A percentile compares a stretch with the other conserved stretches of the same genome.
Conservation (phyloP, 305 asterid genomes). For the Solanum hybrid region DNA sequence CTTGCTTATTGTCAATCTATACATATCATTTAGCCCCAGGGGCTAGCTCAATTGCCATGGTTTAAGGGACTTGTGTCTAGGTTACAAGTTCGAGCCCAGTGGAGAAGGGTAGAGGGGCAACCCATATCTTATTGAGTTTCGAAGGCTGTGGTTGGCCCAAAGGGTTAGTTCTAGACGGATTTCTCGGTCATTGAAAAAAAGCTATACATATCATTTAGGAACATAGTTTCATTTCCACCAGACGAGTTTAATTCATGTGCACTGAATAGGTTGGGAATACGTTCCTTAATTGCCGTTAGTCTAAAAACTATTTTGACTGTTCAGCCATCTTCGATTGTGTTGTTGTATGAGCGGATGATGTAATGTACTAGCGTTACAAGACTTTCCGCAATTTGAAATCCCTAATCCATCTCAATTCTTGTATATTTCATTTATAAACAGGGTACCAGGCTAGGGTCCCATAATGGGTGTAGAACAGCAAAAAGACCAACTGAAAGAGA, state of each 20-base stretch:
- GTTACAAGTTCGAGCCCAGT: background rate
- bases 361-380: background rate
- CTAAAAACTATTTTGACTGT: background rate
- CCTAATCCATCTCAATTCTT: background rate
- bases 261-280: background rate
- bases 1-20: background rate
- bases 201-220: background rate
- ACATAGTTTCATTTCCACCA: background rate
- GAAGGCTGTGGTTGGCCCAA: background rate
- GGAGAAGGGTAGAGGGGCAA: background rate
- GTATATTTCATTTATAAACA: background rate
- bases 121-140: background rate
- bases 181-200: background rate
- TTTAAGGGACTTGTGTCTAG: background rate
- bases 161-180: background rate
- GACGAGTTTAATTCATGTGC: background rate
- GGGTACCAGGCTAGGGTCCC: background rate
- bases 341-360: background rate
- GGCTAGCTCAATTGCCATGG: background rate
- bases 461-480: conserved; percentile 35
- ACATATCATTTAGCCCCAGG: background rate
- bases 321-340: background rate
- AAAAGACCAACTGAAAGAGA: conserved; percentile 32
- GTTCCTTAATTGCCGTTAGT: background rate
- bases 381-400: background rate